Evolutionary conservation across 768 basidiomycete genomes (phyloP), one percentile per base, ranked within the genome.

Genomic region (Crepidotus variabilis): DNA sequence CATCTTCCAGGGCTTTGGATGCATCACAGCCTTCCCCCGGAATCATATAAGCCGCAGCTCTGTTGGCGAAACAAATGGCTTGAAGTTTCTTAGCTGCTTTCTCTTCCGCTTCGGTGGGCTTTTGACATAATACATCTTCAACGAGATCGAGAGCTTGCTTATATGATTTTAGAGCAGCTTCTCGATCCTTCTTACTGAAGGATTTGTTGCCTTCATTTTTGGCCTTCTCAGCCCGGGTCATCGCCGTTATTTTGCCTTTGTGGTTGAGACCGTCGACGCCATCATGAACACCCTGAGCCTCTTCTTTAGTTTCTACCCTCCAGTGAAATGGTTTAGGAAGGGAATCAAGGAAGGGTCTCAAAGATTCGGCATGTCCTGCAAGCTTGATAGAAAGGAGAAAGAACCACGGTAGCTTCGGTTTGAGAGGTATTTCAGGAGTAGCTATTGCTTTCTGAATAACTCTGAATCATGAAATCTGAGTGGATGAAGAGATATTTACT

Each of bases 331-430:
- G 72, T 7, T 59, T 50, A 2, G 74, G 74, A n/a, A 75, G 68
- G 0, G 72, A 70, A 52, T 75, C 71, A 35, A 75, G 61, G 60
- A 75, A 75, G n/a, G 71, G 70, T 20, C 61, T 64, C 2, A 75
- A 61, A 21, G 61, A 56, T 11, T 57, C 39, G 9, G 61, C 53
- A 50, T 73, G 71, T 24, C 63, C 67, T 20, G 63, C 49, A 18
- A 73, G 60, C 47, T 69, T 69, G 47, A 65, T 61, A 1, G 71
- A 68, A 20, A 73, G 49, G 6, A 72, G 46, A 1, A 72, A 60
- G 39, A 67, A 58, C 53, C 57, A 63, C 2, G 73, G 73, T 1
- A 73, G 65, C 32, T 55, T 54, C 5, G 67, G 66, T 35, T 62
- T 65, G 13, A 68, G 52, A 34, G 73, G 72, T 5, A 69, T 63